phyloP scores from a whole-genome alignment of 2,329 filamentous ascomycete genomes.

The Pseudopyricularia javanii region DNA sequence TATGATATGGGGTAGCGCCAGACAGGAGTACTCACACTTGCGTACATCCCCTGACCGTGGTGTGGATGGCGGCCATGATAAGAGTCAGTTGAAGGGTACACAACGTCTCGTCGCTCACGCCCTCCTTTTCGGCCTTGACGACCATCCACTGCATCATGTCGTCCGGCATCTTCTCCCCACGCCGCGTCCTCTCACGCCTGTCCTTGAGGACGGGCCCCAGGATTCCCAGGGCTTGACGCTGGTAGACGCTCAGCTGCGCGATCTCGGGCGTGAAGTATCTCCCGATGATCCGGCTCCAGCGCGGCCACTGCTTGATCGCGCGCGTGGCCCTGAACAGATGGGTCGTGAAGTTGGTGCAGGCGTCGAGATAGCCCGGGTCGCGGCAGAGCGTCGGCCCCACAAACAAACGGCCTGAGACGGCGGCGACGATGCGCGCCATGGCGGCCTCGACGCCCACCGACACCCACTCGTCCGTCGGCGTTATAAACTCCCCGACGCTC shows the following conservation, averaged over 20 bases:
- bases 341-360: slow-evolving; percentile 31
- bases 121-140: slow-evolving; percentile 8
- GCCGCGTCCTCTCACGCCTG: not conserved
- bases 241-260: slow-evolving; percentile 1
- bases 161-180: not conserved
- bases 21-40: not conserved
- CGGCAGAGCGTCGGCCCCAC: slow-evolving; percentile 32
- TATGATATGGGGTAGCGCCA: too few species aligned
- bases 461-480: slow-evolving; percentile 24
- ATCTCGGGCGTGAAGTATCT: slow-evolving; percentile 3
- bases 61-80: slow-evolving; percentile 37
- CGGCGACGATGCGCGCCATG: slow-evolving; percentile 30
- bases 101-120: not conserved
- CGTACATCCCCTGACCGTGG: slow-evolving; percentile 26
- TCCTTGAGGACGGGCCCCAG: not conserved
- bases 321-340: not conserved
- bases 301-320: not conserved
- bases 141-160: slow-evolving; percentile 4
- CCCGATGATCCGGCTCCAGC: not conserved
- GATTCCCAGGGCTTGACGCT: not conserved
- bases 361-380: slow-evolving; percentile 27
- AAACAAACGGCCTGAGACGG: slow-evolving; percentile 31
- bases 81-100: slow-evolving; percentile 23
- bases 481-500: slow-evolving; percentile 19
- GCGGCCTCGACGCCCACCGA: slow-evolving; percentile 24